These are phyloP conservation scores for Pugionium cornutum DNA, from an alignment of 345 rosid species.

Conservation along the genomic window DNA sequence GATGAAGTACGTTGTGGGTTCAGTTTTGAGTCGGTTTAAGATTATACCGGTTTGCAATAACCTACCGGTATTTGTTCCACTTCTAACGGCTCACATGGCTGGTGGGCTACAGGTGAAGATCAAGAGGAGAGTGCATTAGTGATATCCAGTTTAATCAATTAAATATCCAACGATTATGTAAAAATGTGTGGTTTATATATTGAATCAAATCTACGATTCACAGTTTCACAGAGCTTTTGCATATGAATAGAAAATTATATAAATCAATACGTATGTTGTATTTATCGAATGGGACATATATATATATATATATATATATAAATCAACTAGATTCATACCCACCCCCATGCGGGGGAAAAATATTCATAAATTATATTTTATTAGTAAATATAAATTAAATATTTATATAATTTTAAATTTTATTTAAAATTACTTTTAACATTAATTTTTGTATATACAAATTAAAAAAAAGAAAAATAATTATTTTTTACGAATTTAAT, in stretches of 20 bases:
- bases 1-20: constrained; percentile 71
- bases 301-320: too few relatives aligned
- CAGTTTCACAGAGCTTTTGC: not conserved
- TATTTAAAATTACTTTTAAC: too few relatives aligned
- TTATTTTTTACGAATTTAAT: too few relatives aligned
- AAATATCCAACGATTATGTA: constrained; percentile 24
- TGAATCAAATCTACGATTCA: constrained; percentile 19
- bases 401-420: too few relatives aligned
- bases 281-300: not conserved
- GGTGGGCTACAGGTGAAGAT: constrained; percentile 65
- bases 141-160: not conserved
- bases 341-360: too few relatives aligned
- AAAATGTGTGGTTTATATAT: constrained; percentile 18
- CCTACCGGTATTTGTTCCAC: constrained; percentile 58
- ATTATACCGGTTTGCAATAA: constrained; percentile 40
- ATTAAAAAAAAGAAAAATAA: too few relatives aligned
- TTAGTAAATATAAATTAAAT: too few relatives aligned
- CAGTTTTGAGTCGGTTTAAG: constrained; percentile 47
- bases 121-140: constrained; percentile 34
- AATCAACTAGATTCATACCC: too few relatives aligned
- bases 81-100: constrained; percentile 68
- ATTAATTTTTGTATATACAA: too few relatives aligned
- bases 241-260: constrained; percentile 15
- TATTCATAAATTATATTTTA: too few relatives aligned
- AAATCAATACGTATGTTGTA: constrained; percentile 8